These are phyloP conservation scores for Ogataea glucozyma DNA, from an alignment of 805 yeast genomes.

Conservation along the genomic window DNA sequence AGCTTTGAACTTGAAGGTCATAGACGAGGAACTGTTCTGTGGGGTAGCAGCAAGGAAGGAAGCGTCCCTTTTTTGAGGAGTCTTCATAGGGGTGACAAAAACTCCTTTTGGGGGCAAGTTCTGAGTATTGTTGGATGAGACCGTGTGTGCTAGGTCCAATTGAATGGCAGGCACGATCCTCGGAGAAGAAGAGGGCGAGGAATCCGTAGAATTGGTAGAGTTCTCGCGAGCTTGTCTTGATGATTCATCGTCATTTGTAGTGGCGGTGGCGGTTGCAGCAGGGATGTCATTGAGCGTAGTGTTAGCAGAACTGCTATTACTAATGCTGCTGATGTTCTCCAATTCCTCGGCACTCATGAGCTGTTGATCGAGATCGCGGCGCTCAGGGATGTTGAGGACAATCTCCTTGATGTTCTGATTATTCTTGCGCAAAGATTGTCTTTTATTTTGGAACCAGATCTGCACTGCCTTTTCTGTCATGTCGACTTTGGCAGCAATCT, in stretches of 20 bases:
- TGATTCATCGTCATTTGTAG: constrained; percentile 8
- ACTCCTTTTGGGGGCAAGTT: constrained; percentile 30
- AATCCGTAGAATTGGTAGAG: constrained; percentile 11
- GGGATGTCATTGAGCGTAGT: constrained; percentile 3
- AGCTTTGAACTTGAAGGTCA: constrained; percentile 41
- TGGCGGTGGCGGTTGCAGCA: not conserved
- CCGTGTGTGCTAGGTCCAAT: not conserved
- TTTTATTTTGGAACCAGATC: constrained; percentile 96
- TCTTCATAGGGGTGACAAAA: constrained; percentile 26
- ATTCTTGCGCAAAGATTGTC: constrained; percentile 72
- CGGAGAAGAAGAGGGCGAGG: constrained; percentile 19
- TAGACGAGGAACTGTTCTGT: constrained; percentile 18
- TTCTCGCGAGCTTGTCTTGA: constrained; percentile 1
- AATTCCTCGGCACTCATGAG: constrained; percentile 19
- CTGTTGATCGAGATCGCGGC: constrained; percentile 30
- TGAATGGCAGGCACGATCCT: not conserved
- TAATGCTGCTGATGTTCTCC: constrained; percentile 6
- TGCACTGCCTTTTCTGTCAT: constrained; percentile 99
- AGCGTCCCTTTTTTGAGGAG: constrained; percentile 14
- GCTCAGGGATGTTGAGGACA: constrained; percentile 28
- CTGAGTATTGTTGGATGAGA: not conserved
- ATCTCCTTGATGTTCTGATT: constrained; percentile 33
- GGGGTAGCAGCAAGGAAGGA: constrained; percentile 11
- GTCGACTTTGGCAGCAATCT: constrained; percentile 75
- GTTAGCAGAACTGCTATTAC: constrained; percentile 4